Conservation (phyloP, 805 yeast genomes). For the Spathaspora gorwiae region DNA sequence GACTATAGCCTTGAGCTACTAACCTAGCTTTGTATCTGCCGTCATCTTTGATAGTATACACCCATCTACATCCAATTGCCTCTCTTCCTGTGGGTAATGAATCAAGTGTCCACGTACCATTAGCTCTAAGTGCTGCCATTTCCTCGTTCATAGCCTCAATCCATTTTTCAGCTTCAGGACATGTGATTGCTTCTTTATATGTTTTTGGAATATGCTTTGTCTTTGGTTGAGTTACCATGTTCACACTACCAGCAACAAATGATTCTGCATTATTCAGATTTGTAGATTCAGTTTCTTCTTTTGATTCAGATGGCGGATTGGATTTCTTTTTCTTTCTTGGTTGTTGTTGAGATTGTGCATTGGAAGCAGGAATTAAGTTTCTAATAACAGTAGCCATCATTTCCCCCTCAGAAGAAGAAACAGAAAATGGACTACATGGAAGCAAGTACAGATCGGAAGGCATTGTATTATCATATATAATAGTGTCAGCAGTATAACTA, state of each 20-base stretch:
- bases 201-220: background rate
- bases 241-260: background rate
- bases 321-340: background rate
- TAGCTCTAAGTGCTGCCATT: background rate
- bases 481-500: no score
- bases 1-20: slow-evolving; percentile 1
- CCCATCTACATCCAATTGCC: background rate
- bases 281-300: background rate
- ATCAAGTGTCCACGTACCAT: background rate
- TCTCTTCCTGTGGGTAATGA: background rate
- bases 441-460: background rate
- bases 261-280: background rate
- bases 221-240: background rate
- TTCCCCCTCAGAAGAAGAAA: background rate
- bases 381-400: no score
- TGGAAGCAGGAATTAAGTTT: no score
- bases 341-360: no score
- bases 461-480: no score
- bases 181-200: background rate
- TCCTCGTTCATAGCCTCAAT: slow-evolving; percentile 1
- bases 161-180: background rate
- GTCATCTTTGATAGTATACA: background rate
- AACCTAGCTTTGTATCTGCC: slow-evolving; percentile 1
- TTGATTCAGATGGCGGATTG: background rate
- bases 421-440: background rate